Base-by-base conservation (phyloP, 2,329 filamentous ascomycete genomes). In the Aspergillus eucalypticola region DNA sequence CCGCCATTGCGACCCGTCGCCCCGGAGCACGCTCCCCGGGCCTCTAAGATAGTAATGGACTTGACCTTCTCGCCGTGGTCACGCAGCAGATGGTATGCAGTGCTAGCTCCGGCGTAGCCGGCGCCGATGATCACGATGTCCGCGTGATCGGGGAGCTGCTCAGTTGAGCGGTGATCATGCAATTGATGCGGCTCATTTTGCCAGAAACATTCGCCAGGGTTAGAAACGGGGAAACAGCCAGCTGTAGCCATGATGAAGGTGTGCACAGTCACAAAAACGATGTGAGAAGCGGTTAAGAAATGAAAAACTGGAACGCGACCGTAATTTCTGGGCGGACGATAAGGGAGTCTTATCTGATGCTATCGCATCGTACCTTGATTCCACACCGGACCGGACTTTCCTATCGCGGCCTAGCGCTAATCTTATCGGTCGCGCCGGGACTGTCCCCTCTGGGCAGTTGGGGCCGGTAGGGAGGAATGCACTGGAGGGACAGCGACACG, bases 91-190 rank as follows among this genome's bases (percentile, higher is more conserved):
- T 82, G 76, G 50, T 79, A 79, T 0, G 76, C 76, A 1, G 76
- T 72, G 0, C 76, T 75, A 0, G 74, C 75, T 0, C 81, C 81
- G 0, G 81, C 74, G 49, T 78, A 80, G 0, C 82, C 81, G 3
- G 78, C 74, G 0, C 81, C 81, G 5, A 83, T 76, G 27, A 83
- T 76, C 6, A 78, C 69, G 41, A 83, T 74, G 27, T 83, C 80
- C 15, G 69, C 69, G 8, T 60, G 51, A 11, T 46, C 59, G 1
- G 61, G 61, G 13, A 63, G 52, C 2, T 73, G 65, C 7, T 73
- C 66, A 1, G 76, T 78, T 25, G 72, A 76, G 5, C 77, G 74
- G 60, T 77, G 70, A 53, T 77, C 65, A 59, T 79, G 75, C 0
- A 83, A 69, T 2, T 71, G 62, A 55, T 80, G 71, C 2, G 71